Percentiles rank a stretch among this genome's conserved stretches.
Evolutionary conservation across 2,329 filamentous ascomycete species (phyloP).

Genomic region (Passalora sequoiae): DNA sequence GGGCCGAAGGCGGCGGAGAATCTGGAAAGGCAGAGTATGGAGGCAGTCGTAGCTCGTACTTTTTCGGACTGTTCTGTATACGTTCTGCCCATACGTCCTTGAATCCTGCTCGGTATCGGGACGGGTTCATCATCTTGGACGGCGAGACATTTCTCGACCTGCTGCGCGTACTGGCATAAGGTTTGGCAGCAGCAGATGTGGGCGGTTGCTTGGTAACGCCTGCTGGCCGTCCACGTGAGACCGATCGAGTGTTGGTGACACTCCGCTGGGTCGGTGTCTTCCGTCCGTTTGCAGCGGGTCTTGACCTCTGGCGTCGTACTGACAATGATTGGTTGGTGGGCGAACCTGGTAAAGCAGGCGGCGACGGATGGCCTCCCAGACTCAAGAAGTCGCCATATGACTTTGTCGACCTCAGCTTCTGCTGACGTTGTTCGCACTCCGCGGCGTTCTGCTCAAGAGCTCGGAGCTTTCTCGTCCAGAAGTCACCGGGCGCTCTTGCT

Average conservation of each 20-base stretch:
- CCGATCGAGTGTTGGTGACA: constrained; percentile 27
- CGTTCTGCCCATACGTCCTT: constrained; percentile 51
- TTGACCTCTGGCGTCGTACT: constrained; percentile 25
- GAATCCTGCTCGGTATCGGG: constrained; percentile 42
- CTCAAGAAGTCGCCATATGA: constrained; percentile 36
- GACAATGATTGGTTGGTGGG: constrained; percentile 29
- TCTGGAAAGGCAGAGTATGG: constrained; percentile 38
- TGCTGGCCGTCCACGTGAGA: constrained; percentile 31
- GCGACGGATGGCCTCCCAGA: constrained; percentile 33
- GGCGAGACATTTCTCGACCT: constrained; percentile 27
- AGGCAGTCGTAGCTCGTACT: constrained; percentile 47
- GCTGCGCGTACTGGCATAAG: constrained; percentile 28
- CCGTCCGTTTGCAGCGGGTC: constrained; percentile 28
- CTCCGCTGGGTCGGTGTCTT: constrained; percentile 24
- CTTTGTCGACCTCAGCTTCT: constrained; percentile 26
- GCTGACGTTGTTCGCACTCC: constrained; percentile 41
- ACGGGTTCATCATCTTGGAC: constrained; percentile 53
- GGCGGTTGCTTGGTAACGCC: constrained; percentile 29
- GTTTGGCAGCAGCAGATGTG: constrained; percentile 20
- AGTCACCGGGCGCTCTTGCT: constrained; percentile 41
- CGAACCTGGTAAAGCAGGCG: constrained; percentile 29
- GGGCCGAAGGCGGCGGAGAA: constrained; percentile 45
- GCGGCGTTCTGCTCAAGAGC: constrained; percentile 48
- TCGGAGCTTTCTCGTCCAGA: constrained; percentile 52
- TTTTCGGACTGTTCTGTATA: constrained; percentile 41